Conservation (phyloP, 345 rosid genomes). For the Eucalyptus dawsonii region DNA sequence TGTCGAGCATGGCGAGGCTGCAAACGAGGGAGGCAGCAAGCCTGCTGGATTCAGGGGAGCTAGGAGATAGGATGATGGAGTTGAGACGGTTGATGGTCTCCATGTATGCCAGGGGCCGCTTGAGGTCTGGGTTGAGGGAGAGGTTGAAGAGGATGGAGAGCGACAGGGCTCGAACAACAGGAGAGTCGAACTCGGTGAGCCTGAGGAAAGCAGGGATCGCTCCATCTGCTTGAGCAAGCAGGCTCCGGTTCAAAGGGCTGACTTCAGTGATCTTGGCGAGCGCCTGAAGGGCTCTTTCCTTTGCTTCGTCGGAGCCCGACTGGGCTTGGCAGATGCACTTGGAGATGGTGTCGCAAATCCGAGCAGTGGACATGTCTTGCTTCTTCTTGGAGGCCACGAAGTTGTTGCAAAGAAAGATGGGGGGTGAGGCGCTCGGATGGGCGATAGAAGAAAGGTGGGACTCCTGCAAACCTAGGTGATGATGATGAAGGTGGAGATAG, state of each 20-base stretch:
- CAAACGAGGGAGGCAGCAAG: conserved; percentile 39
- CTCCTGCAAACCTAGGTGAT: background rate
- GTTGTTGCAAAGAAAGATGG: background rate
- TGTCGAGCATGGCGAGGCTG: conserved; percentile 57
- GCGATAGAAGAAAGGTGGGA: background rate
- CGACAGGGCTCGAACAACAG: conserved; percentile 13
- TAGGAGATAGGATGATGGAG: conserved; percentile 14
- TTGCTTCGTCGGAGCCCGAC: conserved; percentile 14
- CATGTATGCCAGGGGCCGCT: conserved; percentile 27
- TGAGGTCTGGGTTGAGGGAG: conserved; percentile 44
- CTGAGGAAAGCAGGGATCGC: conserved; percentile 15
- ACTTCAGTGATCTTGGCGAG: conserved; percentile 34
- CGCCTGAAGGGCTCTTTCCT: conserved; percentile 30
- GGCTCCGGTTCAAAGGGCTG: conserved; percentile 24
- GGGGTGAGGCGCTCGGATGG: background rate
- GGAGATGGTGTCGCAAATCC: conserved; percentile 14
- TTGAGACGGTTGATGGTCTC: conserved; percentile 34
- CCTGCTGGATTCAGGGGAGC: conserved; percentile 11
- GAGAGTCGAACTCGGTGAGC: conserved; percentile 19
- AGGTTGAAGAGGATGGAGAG: conserved; percentile 45
- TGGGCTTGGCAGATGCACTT: conserved; percentile 13
- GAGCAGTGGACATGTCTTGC: conserved; percentile 4
- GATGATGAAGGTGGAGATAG: background rate
- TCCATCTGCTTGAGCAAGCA: conserved; percentile 27
- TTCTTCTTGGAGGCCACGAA: background rate